These are phyloP conservation scores for Laguncularia racemosa DNA, from an alignment of 345 rosid genomes.

Conservation along the genomic window DNA sequence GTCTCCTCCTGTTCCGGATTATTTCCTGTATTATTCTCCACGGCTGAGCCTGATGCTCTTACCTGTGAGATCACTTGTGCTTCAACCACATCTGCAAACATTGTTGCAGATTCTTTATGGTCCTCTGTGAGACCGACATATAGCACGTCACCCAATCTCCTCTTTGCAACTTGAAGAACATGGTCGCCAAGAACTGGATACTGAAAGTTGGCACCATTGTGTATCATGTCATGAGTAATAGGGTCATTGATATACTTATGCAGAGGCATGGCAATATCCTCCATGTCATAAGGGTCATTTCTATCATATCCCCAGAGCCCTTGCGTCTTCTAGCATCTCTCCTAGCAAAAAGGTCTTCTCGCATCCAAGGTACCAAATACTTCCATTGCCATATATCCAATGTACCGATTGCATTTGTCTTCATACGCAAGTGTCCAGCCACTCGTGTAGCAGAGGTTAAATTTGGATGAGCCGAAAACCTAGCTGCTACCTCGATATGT, in stretches of 20 bases:
- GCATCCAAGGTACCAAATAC: slow-evolving; percentile 97
- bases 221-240: slow-evolving; percentile 69
- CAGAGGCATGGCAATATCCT: slow-evolving; percentile 79
- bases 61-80: slow-evolving; percentile 82
- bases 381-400: slow-evolving; percentile 99
- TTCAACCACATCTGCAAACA: slow-evolving; percentile 89
- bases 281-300: slow-evolving; percentile 64
- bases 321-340: slow-evolving; percentile 56
- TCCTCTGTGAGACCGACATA: slow-evolving; percentile 94
- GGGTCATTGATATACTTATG: slow-evolving; percentile 62
- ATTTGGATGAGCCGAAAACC: slow-evolving; percentile 95
- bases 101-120: slow-evolving; percentile 86
- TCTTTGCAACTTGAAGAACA: slow-evolving; percentile 92
- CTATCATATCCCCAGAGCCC: slow-evolving; percentile 33
- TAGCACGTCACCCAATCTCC: slow-evolving; percentile 84
- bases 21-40: slow-evolving; percentile 10
- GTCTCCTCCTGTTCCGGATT: slow-evolving; percentile 46
- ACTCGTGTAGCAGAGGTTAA: slow-evolving; percentile 66
- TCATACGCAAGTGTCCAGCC: slow-evolving; percentile 56
- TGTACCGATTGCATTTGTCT: slow-evolving; percentile 64
- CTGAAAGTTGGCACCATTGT: slow-evolving; percentile 95
- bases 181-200: slow-evolving; percentile 58
- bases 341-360: slow-evolving; percentile 88
- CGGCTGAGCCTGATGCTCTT: slow-evolving; percentile 23
- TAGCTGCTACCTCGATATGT: slow-evolving; percentile 91